Evolutionary conservation across 257 asterid genomes (phyloP).

Genomic region (Gentiana macrophylla): DNA sequence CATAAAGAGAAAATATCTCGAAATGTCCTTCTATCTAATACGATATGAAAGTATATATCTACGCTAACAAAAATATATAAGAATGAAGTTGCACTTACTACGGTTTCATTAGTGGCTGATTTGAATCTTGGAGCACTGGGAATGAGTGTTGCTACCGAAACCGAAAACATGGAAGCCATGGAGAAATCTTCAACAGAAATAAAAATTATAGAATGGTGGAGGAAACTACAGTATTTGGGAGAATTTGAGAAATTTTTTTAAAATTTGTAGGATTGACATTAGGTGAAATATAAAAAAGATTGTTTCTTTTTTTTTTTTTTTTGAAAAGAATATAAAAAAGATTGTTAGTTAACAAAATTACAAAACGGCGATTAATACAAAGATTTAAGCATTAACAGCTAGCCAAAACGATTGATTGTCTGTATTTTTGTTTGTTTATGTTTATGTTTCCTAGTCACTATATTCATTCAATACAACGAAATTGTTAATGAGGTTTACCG

Average conservation of each 20-base stretch:
- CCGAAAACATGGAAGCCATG: constrained; percentile 29
- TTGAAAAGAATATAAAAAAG: not conserved
- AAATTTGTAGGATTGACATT: not conserved
- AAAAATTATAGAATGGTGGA: too few species aligned
- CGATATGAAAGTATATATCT: too few species aligned
- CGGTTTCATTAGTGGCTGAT: not conserved
- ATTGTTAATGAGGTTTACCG: too few species aligned
- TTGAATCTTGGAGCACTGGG: constrained; percentile 7
- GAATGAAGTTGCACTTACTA: too few species aligned
- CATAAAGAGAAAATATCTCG: too few species aligned
- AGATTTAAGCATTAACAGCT: constrained; percentile 3
- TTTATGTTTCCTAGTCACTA: too few species aligned
- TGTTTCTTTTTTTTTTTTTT: too few species aligned
- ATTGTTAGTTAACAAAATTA: not conserved
- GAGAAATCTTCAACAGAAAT: not conserved
- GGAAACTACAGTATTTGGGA: not conserved
- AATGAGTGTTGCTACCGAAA: constrained; percentile 13
- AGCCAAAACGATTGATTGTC: constrained; percentile 1
- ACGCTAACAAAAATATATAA: too few species aligned
- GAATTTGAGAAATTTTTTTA: too few species aligned
- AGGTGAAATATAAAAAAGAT: constrained; percentile 5
- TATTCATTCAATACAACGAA: too few species aligned
- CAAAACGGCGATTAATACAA: constrained; percentile 5
- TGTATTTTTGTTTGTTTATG: not conserved
- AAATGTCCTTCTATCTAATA: too few species aligned